phyloP scores from a whole-genome alignment of 164 flowering plant species.

The Akebia trifoliata region DNA sequence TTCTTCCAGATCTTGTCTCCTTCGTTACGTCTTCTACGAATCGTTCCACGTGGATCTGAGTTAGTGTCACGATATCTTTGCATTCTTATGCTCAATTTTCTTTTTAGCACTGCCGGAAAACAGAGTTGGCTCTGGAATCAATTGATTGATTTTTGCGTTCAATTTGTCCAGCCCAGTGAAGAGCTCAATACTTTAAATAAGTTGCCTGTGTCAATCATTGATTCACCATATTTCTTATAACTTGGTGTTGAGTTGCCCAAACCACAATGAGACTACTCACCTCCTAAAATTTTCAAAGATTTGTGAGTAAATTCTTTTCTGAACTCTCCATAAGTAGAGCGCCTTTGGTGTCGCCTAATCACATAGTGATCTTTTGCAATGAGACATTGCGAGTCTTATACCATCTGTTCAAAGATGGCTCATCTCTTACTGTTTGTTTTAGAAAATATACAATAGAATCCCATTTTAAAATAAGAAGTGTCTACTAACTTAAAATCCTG shows the following conservation, averaged over 20 bases:
- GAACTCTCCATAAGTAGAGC: too few relatives aligned
- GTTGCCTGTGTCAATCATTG: background rate
- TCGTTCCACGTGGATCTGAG: slow-evolving; percentile 89
- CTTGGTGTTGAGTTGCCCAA: background rate
- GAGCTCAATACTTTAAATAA: background rate
- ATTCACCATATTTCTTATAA: background rate
- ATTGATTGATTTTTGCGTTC: background rate
- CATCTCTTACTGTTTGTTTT: too few relatives aligned
- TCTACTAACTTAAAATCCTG: background rate
- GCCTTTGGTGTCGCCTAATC: too few relatives aligned
- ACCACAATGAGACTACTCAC: too few relatives aligned
- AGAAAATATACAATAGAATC: too few relatives aligned
- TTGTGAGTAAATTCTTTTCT: too few relatives aligned
- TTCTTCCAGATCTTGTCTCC: slow-evolving; percentile 94
- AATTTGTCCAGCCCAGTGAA: background rate
- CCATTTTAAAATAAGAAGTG: background rate
- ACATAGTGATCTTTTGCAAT: too few relatives aligned
- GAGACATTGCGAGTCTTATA: too few relatives aligned
- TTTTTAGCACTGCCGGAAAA: too few relatives aligned
- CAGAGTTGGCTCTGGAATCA: too few relatives aligned
- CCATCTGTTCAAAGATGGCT: too few relatives aligned
- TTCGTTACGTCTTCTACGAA: slow-evolving; percentile 80
- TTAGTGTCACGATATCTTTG: slow-evolving; percentile 32
- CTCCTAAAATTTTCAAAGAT: too few relatives aligned
- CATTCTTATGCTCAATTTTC: background rate